Base-by-base conservation (phyloP, 305 asterid species). In the Solanum chacoense region DNA sequence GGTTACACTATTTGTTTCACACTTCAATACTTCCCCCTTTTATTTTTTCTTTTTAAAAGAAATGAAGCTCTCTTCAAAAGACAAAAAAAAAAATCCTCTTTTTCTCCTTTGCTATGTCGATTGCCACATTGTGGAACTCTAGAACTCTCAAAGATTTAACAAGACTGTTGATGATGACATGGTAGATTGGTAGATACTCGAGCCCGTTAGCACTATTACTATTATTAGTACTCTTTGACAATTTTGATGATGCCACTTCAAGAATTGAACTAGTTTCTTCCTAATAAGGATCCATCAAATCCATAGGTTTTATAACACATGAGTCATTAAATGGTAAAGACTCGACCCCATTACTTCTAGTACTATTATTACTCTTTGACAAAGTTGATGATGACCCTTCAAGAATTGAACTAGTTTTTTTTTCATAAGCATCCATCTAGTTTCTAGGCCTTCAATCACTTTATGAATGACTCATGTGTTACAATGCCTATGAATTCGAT, bases 41-140 rank as follows among this genome's bases (percentile, higher is more conserved):
- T 20, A 45, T 20, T 22, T 59, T 20, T 8, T 22, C 0, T 22
- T 63, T 12, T 92, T 87, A 90, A 92, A 88, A 91, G 3, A 91
- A 89, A 93, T 92, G 94, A 91, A 93, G 35, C 89, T 95, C 76
- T 93, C 96, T 72, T 94, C 90, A 95, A 94, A 92, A 24, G 94
- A 91, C 35, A 92, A 20, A 93, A 5, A 45, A 92, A 37, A 34
- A 84, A 26, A 3, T 36, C 34, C 11, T 37, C 12, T 12, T 38
- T 24, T 78, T 12, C 13, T 78, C 35, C 63, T 37, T 78, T 38
- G 1, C 45, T 93, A 7, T 92, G 97, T 96, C 92, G 92, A 65
- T 95, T 95, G 94, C 94, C 94, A 7, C 87, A 93, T 42, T 95
- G 97, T 87, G 35, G 63, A 89, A 6, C 88, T 96, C 96, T 2